Percentiles rank a stretch among this genome's conserved stretches.
These are phyloP conservation scores for Cucurbita ficifolia DNA, from an alignment of 306 rosid species.

Conservation along the genomic window DNA sequence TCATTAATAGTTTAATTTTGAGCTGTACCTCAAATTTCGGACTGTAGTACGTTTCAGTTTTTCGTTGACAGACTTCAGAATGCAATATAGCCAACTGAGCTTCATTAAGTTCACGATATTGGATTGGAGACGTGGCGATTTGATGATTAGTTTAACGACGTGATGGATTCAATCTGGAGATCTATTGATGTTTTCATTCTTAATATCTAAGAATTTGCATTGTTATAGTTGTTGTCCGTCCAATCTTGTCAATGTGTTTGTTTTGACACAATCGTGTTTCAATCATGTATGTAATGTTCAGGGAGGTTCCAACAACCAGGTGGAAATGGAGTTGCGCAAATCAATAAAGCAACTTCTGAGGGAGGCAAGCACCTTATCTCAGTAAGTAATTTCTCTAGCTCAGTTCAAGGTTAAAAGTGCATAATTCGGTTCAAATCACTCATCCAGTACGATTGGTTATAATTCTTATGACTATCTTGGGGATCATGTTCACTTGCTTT, in stretches of 20 bases:
- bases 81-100: not conserved
- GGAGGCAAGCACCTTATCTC: conserved; percentile 68
- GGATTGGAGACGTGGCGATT: not conserved
- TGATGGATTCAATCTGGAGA: not conserved
- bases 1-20: not conserved
- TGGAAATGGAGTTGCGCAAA: conserved; percentile 30
- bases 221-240: not conserved
- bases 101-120: not conserved
- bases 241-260: not conserved
- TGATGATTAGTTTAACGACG: not conserved
- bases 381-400: conserved; percentile 35
- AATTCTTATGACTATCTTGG: not conserved
- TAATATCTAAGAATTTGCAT: not conserved
- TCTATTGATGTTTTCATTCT: not conserved
- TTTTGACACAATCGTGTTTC: not conserved
- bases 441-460: not conserved
- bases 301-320: conserved; percentile 28
- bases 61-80: not conserved
- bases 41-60: not conserved
- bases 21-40: not conserved
- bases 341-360: conserved; percentile 61
- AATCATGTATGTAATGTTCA: conserved; percentile 11
- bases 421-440: not conserved
- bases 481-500: not conserved
- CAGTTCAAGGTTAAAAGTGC: not conserved